These are phyloP conservation scores for Delphinella strobiligena DNA, from an alignment of 2,329 filamentous ascomycete genomes.

Conservation along the genomic window DNA sequence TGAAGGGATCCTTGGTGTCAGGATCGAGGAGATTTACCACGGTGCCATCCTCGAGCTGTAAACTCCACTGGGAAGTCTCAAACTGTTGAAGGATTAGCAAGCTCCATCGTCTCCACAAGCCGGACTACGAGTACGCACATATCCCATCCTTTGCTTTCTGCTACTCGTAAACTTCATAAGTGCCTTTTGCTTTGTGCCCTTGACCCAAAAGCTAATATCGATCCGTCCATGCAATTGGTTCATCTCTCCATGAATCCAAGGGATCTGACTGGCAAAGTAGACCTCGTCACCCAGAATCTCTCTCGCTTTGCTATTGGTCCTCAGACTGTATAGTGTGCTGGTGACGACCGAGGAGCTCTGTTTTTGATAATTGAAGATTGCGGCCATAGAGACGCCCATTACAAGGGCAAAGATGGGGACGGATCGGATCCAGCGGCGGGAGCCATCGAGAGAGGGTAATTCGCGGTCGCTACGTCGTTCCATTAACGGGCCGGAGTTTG, in stretches of 20 bases:
- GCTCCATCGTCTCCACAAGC: neutral
- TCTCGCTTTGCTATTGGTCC: conserved; percentile 64
- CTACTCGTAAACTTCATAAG: conserved; percentile 71
- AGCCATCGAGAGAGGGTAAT: conserved; percentile 32
- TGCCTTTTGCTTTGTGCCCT: conserved; percentile 59
- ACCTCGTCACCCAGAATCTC: conserved; percentile 64
- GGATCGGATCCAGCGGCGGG: conserved; percentile 40
- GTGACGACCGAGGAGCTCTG: conserved; percentile 69
- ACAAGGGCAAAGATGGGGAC: conserved; percentile 69
- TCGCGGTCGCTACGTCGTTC: conserved; percentile 41
- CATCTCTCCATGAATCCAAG: conserved; percentile 52
- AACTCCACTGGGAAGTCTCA: conserved; percentile 81
- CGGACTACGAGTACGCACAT: conserved; percentile 29
- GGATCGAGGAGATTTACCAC: conserved; percentile 67
- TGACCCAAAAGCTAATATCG: conserved; percentile 76
- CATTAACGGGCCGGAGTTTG: conserved; percentile 39
- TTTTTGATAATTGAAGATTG: conserved; percentile 99
- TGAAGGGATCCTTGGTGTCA: conserved; percentile 51
- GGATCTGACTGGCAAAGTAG: conserved; percentile 36
- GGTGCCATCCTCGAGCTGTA: conserved; percentile 54
- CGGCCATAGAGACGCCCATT: conserved; percentile 59
- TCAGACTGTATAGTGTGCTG: conserved; percentile 81
- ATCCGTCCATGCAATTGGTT: conserved; percentile 89
- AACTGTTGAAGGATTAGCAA: conserved; percentile 39
- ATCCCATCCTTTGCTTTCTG: conserved; percentile 52